phyloP scores from a whole-genome alignment of 116 monocot genomes.

The Zostera marina region DNA sequence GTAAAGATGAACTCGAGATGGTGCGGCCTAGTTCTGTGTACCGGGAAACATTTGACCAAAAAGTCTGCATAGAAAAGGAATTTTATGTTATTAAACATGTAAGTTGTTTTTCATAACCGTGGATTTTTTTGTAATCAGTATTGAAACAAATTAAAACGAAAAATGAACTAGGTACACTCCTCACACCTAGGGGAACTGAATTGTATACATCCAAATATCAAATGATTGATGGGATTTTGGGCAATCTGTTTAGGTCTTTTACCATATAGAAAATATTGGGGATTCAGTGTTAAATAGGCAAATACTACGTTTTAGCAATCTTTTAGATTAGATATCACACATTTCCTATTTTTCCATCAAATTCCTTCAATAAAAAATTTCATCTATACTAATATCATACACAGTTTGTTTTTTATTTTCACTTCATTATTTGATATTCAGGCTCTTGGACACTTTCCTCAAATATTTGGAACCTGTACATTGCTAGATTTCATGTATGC shows the following conservation, averaged over 20 bases:
- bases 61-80: constrained; percentile 28
- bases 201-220: neutral
- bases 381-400: too few relatives aligned
- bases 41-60: constrained; percentile 36
- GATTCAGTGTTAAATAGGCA: neutral
- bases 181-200: neutral
- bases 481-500: constrained; percentile 67
- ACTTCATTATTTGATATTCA: constrained; percentile 10
- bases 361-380: too few relatives aligned
- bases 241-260: neutral
- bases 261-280: neutral
- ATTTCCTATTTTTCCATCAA: constrained; percentile 1
- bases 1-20: constrained; percentile 54
- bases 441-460: constrained; percentile 23
- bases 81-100: constrained; percentile 41
- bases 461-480: constrained; percentile 28
- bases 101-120: constrained; percentile 4
- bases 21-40: constrained; percentile 34
- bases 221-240: neutral
- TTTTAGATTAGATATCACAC: neutral
- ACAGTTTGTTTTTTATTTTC: too few relatives aligned
- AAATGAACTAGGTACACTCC: too few relatives aligned
- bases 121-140: too few relatives aligned
- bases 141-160: too few relatives aligned
- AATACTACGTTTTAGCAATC: neutral